Conservation (phyloP, 1,284 basidiomycete species). For the Papiliotrema flavescens region DNA sequence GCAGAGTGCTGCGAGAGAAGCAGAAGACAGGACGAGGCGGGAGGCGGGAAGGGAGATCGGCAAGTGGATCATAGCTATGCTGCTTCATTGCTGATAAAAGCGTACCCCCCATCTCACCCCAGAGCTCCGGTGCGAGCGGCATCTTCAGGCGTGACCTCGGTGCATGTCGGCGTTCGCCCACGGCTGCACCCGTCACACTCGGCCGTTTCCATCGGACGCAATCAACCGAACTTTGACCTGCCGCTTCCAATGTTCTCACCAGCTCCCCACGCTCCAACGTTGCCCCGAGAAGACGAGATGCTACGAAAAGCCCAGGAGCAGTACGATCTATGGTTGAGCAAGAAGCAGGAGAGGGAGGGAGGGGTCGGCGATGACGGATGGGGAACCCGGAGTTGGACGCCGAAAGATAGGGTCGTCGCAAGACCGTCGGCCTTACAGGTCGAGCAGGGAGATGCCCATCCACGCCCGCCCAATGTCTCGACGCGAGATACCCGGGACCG, state of each 20-base stretch:
- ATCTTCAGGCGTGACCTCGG: constrained; percentile 30
- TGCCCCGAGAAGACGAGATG: constrained; percentile 9
- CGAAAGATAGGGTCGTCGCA: constrained; percentile 21
- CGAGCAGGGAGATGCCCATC: constrained; percentile 10
- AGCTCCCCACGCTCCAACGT: background rate
- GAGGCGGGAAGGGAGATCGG: constrained; percentile 27
- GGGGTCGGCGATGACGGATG: constrained; percentile 14
- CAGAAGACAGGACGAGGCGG: constrained; percentile 25
- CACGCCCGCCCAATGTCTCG: background rate
- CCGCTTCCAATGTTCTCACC: constrained; percentile 26
- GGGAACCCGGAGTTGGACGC: constrained; percentile 27
- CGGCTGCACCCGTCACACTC: constrained; percentile 30
- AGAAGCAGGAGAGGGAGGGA: constrained; percentile 28
- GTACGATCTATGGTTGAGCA: constrained; percentile 32
- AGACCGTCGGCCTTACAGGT: constrained; percentile 9
- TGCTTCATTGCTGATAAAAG: constrained; percentile 11
- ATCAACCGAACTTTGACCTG: constrained; percentile 29
- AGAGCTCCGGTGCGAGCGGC: constrained; percentile 30
- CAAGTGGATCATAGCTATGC: constrained; percentile 7
- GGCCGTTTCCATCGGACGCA: constrained; percentile 21
- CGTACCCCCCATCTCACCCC: constrained; percentile 32
- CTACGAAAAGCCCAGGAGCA: constrained; percentile 27
- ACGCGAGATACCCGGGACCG: background rate
- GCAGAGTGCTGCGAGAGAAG: constrained; percentile 17
- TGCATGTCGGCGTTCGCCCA: constrained; percentile 37